Conservation (phyloP, 495 filamentous ascomycete species). For the Chaetomium tenue region DNA sequence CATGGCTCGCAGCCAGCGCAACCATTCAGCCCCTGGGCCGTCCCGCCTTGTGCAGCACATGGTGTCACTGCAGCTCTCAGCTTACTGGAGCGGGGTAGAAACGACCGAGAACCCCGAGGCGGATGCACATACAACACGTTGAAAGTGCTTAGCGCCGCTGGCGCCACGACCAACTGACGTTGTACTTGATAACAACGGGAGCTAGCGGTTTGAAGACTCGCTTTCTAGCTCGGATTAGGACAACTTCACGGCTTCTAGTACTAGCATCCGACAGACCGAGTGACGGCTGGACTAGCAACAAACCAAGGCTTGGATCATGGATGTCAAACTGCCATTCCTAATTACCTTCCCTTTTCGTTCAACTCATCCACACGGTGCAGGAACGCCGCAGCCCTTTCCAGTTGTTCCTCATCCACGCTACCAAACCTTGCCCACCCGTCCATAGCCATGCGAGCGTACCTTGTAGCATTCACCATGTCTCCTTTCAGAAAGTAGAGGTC, state of each 20-base stretch:
- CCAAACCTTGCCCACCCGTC: constrained; percentile 40
- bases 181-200: neutral
- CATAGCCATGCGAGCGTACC: constrained; percentile 41
- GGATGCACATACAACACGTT: neutral
- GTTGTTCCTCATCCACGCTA: constrained; percentile 36
- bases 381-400: constrained; percentile 33
- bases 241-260: neutral
- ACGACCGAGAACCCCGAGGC: neutral
- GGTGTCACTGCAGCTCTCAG: neutral
- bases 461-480: constrained; percentile 37
- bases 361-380: constrained; percentile 22
- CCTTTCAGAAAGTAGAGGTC: constrained; percentile 37
- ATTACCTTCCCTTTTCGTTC: neutral
- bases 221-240: neutral
- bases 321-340: neutral
- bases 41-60: neutral
- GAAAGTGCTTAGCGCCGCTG: neutral
- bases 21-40: neutral
- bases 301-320: neutral
- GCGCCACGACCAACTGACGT: too few relatives aligned
- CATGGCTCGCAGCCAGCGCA: neutral
- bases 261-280: too few relatives aligned
- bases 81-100: neutral
- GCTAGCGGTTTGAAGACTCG: neutral
- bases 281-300: neutral